Percentiles rank a stretch among this genome's conserved stretches.
phyloP scores from a whole-genome alignment of 2,329 filamentous ascomycete genomes.

The Colletotrichum filicis region DNA sequence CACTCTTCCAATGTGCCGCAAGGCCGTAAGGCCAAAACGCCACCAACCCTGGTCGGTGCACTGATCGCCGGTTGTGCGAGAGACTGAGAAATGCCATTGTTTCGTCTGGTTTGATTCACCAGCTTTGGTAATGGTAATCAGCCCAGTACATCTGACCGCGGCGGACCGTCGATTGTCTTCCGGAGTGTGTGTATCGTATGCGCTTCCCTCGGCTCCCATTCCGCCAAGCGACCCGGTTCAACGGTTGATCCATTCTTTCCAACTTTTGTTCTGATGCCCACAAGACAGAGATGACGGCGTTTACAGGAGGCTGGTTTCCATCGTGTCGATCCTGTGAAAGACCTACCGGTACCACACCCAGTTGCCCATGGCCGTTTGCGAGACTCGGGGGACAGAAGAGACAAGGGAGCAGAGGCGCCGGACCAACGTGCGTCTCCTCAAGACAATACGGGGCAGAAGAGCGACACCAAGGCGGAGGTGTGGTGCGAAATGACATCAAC shows the following conservation, averaged over 20 bases:
- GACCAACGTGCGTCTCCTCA: slow-evolving; percentile 13
- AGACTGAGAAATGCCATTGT: slow-evolving; percentile 26
- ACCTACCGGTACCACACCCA: not conserved
- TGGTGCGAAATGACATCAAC: slow-evolving; percentile 34
- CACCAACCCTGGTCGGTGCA: not conserved
- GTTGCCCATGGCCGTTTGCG: not conserved
- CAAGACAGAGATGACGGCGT: not conserved
- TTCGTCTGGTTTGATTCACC: slow-evolving; percentile 32
- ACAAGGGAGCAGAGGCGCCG: slow-evolving; percentile 1
- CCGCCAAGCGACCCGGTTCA: not conserved
- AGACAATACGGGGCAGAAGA: slow-evolving; percentile 21
- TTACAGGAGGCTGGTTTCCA: not conserved
- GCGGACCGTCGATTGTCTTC: slow-evolving; percentile 12
- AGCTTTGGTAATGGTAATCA: slow-evolving; percentile 2
- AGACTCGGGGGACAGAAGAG: not conserved
- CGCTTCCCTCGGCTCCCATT: slow-evolving; percentile 2
- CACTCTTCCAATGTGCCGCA: not conserved
- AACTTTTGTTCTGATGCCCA: not conserved
- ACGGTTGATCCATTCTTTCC: not conserved
- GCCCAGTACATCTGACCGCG: not conserved
- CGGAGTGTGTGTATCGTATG: slow-evolving; percentile 6
- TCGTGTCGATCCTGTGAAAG: slow-evolving; percentile 18
- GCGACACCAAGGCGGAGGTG: slow-evolving; percentile 30
- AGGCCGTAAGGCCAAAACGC: slow-evolving; percentile 21
- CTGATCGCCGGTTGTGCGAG: slow-evolving; percentile 24